Conservation (phyloP, 78 protist genomes). For the Tieghemostelium lacteum region DNA sequence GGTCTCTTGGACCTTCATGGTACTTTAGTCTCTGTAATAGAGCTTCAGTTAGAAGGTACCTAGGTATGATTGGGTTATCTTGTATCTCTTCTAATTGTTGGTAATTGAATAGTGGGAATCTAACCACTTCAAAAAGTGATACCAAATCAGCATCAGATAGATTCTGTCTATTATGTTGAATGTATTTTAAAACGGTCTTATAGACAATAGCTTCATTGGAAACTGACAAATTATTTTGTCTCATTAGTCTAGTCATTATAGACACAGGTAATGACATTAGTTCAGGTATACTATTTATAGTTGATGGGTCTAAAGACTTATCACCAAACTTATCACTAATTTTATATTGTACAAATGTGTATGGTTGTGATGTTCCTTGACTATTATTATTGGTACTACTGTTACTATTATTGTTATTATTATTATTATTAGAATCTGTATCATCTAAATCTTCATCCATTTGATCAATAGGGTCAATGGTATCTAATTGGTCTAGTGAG, state of each 20-base stretch:
- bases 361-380: background rate
- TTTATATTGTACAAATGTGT: background rate
- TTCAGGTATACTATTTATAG: conserved; percentile 72
- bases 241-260: conserved; percentile 69
- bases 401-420: conserved; percentile 4
- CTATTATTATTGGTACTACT: background rate
- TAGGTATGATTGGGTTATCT: conserved; percentile 54
- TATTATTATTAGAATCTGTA: background rate
- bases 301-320: conserved; percentile 50
- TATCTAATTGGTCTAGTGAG: background rate
- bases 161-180: conserved; percentile 24
- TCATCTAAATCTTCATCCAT: background rate
- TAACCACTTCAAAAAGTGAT: conserved; percentile 51
- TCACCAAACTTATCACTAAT: conserved; percentile 16
- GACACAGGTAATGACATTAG: conserved; percentile 41
- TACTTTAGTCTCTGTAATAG: conserved; percentile 19
- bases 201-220: conserved; percentile 73
- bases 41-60: conserved; percentile 41
- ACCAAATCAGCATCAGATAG: conserved; percentile 23
- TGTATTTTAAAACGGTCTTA: conserved; percentile 65
- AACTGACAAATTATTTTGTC: conserved; percentile 68
- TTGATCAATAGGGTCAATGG: background rate
- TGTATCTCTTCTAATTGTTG: conserved; percentile 65
- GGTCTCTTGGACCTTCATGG: conserved; percentile 74
- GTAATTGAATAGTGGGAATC: conserved; percentile 62